phyloP scores from a whole-genome alignment of 2,329 filamentous ascomycete genomes.

The Paraphaeosphaeria sporulosa region DNA sequence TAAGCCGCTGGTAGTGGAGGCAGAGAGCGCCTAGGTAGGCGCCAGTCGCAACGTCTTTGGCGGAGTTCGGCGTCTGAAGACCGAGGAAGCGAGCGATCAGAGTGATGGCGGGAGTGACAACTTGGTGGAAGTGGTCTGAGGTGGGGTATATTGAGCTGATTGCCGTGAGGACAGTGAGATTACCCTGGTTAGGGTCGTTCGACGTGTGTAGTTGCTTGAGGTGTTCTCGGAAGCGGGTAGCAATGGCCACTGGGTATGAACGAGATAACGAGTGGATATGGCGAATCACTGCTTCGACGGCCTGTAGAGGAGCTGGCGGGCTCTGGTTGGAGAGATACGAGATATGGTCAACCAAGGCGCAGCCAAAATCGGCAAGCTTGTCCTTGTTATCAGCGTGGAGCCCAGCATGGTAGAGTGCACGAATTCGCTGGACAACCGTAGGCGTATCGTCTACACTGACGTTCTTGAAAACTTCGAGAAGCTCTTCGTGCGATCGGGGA shows the following conservation, averaged over 20 bases:
- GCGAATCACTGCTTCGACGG: slow-evolving; percentile 81
- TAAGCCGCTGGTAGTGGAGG: slow-evolving; percentile 81
- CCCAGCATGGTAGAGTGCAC: slow-evolving; percentile 90
- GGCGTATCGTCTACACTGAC: slow-evolving; percentile 73
- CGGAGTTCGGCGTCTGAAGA: slow-evolving; percentile 71
- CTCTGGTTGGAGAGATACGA: slow-evolving; percentile 62
- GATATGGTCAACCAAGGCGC: slow-evolving; percentile 72
- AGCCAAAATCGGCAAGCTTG: slow-evolving; percentile 75
- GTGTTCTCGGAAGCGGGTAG: slow-evolving; percentile 77
- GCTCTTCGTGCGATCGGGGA: slow-evolving; percentile 77
- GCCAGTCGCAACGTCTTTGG: slow-evolving; percentile 75
- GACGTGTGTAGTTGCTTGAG: slow-evolving; percentile 65
- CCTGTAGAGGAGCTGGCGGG: slow-evolving; percentile 66
- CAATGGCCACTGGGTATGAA: slow-evolving; percentile 79
- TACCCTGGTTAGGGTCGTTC: slow-evolving; percentile 68
- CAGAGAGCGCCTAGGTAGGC: slow-evolving; percentile 80
- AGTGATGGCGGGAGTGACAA: slow-evolving; percentile 88
- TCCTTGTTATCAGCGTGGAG: slow-evolving; percentile 85
- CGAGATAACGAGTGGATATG: slow-evolving; percentile 94
- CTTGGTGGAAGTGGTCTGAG: slow-evolving; percentile 95
- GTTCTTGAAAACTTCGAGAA: slow-evolving; percentile 69
- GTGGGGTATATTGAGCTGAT: slow-evolving; percentile 89
- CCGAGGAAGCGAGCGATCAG: slow-evolving; percentile 85
- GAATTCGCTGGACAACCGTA: slow-evolving; percentile 84
- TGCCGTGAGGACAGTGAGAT: slow-evolving; percentile 83